Evolutionary conservation across 2,329 filamentous ascomycete genomes (phyloP).

Genomic region (Hortaea werneckii): DNA sequence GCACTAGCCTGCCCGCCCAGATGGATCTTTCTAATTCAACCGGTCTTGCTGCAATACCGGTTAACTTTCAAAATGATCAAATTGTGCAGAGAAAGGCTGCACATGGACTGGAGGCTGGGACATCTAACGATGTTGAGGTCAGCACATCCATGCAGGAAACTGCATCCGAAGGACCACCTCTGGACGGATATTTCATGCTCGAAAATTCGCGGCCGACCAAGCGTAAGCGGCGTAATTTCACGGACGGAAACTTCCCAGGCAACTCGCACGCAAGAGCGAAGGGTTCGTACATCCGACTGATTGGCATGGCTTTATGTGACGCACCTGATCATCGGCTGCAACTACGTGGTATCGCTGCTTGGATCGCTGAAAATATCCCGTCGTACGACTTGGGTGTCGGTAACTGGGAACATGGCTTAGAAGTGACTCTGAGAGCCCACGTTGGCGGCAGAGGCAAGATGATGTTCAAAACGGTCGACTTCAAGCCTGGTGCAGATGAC

Average conservation of each 20-base stretch:
- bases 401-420: constrained; percentile 2
- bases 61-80: too few species aligned
- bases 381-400: constrained; percentile 1
- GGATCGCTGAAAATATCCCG: constrained; percentile 20
- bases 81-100: too few species aligned
- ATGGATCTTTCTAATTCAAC: too few species aligned
- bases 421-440: constrained; percentile 2
- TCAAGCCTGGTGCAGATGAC: not conserved
- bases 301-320: constrained; percentile 22
- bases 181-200: too few species aligned
- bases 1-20: too few species aligned
- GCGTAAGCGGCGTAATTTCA: not conserved
- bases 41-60: too few species aligned
- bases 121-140: too few species aligned
- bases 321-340: constrained; percentile 14
- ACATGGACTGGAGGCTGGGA: too few species aligned
- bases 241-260: not conserved
- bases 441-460: not conserved
- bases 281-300: constrained; percentile 12
- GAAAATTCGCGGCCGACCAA: not conserved
- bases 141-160: too few species aligned
- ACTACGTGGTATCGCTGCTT: constrained; percentile 11
- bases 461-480: not conserved
- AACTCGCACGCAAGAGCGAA: constrained; percentile 11
- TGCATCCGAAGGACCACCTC: too few species aligned